Conservation (phyloP, 768 basidiomycete species). For the Lactifluus volemus region DNA sequence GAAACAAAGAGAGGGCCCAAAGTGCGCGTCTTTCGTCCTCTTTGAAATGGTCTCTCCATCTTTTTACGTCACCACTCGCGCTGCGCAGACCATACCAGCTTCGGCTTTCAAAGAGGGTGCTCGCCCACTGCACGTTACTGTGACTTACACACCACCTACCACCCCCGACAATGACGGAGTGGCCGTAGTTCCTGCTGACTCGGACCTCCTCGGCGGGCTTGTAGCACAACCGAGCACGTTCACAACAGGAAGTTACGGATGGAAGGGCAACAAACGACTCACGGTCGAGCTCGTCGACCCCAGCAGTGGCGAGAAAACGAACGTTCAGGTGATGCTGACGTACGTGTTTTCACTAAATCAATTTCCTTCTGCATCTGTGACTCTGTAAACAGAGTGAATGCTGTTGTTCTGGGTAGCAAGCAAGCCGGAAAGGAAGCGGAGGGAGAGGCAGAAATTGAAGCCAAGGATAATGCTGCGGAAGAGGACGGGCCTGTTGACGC, state of each 20-base stretch:
- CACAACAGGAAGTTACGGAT: slow-evolving; percentile 72
- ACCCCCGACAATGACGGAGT: slow-evolving; percentile 30
- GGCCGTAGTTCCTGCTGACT: slow-evolving; percentile 36
- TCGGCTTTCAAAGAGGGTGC: slow-evolving; percentile 56
- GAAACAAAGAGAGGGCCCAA: slow-evolving; percentile 8
- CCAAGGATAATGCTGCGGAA: slow-evolving; percentile 13
- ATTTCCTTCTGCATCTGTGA: neutral
- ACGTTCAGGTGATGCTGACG: slow-evolving; percentile 67
- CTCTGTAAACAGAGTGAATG: slow-evolving; percentile 51
- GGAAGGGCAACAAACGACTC: slow-evolving; percentile 70
- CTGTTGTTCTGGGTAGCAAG: slow-evolving; percentile 67
- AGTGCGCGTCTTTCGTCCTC: neutral
- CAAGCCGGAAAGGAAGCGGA: slow-evolving; percentile 35
- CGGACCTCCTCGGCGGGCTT: slow-evolving; percentile 51
- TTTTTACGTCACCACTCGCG: neutral
- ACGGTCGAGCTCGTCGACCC: slow-evolving; percentile 51
- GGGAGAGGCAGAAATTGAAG: slow-evolving; percentile 23
- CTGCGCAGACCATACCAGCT: slow-evolving; percentile 19
- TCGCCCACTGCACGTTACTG: slow-evolving; percentile 54
- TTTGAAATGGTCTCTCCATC: neutral
- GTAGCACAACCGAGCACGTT: slow-evolving; percentile 54
- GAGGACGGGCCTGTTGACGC: slow-evolving; percentile 23
- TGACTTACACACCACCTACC: slow-evolving; percentile 57
- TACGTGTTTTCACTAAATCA: slow-evolving; percentile 33
- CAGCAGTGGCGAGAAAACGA: slow-evolving; percentile 43